phyloP scores from a whole-genome alignment of 208 protist genomes.

The Leishmania tropica region DNA sequence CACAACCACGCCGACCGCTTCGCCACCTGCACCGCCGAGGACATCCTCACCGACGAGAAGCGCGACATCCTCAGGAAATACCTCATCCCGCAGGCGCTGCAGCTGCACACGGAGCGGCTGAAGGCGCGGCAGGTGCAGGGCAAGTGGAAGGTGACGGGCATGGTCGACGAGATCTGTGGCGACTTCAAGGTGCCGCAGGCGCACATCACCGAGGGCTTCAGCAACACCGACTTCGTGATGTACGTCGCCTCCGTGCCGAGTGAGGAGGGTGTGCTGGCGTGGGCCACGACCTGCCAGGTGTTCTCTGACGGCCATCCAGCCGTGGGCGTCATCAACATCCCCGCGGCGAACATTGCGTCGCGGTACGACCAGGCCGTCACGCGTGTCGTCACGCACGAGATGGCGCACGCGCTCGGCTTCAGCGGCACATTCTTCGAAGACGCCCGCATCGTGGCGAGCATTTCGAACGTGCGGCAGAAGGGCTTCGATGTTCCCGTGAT shows the following conservation, averaged over 20 bases:
- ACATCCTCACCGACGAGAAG: conserved; percentile 49
- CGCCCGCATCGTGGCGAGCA: too few species aligned
- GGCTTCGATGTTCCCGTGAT: not conserved
- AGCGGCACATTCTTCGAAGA: not conserved
- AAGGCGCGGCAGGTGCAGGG: conserved; percentile 31
- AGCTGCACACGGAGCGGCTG: conserved; percentile 51
- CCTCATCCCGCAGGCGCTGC: conserved; percentile 49
- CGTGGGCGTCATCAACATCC: conserved; percentile 52
- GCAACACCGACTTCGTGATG: conserved; percentile 58
- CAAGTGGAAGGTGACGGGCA: conserved; percentile 20
- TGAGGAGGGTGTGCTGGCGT: conserved; percentile 29
- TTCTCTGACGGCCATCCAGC: conserved; percentile 17
- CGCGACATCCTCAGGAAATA: conserved; percentile 23
- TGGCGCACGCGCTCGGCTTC: conserved; percentile 89
- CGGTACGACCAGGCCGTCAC: not conserved
- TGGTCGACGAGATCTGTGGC: not conserved
- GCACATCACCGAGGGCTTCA: conserved; percentile 45
- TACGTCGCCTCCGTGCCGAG: conserved; percentile 59
- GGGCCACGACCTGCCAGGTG: conserved; percentile 45
- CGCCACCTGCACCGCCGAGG: too few species aligned
- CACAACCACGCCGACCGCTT: too few species aligned
- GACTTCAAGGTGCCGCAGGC: conserved; percentile 10
- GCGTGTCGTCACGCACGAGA: conserved; percentile 59
- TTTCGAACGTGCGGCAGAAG: conserved; percentile 5
- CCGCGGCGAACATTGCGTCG: conserved; percentile 23